Base-by-base conservation (phyloP, 2,329 filamentous ascomycete species). In the Penicillium verrucosum region DNA sequence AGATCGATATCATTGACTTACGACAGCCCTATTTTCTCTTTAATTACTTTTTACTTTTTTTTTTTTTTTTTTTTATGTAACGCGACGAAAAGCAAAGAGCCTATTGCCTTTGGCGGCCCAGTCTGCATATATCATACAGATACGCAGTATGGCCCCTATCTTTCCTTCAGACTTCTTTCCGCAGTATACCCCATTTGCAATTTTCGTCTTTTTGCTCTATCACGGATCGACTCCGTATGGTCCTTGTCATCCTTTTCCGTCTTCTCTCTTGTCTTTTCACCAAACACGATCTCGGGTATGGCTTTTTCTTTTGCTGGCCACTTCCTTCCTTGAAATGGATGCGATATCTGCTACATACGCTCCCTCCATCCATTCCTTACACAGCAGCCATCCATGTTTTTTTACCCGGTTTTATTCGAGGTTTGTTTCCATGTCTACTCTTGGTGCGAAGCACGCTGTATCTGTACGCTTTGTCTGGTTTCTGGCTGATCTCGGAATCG, bases 1-100 rank as follows among this genome's bases (percentile, higher is more conserved):
- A 64, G 60, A 62, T 60, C 60, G 58, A 60, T 63, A 54, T 65
- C 55, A 60, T 61, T 61, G 56, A 59, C 54, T 63, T 59, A 67
- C 57, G 64, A 67, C 59, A 63, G 44, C 60, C 54, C 49, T 54
- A 41, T 57, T 48, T 52, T 52, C 41, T 18, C 51, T 29, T 48
- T 37, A 36, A 45, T 45, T 41, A 56, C 48, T 47, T 57, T n/a
- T 57, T 58, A 25, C 30, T 2, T 21, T 21, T 21, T 43, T 47
- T 49, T 10, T 44, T 23, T 41, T 45, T 47, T 32, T n/a, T 57
- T 21, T 32, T 43, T 41, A 50, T 58, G 52, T 63, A 65, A 59
- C 21, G 55, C 60, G 59, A 63, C 29, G 52, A 55, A 57, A 51
- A 58, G 44, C 57, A 54, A 49, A 51, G 53, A 51, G 23, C n/a